Conservation (phyloP, 1,284 basidiomycete genomes). For the Cryptococcus neoformans region DNA sequence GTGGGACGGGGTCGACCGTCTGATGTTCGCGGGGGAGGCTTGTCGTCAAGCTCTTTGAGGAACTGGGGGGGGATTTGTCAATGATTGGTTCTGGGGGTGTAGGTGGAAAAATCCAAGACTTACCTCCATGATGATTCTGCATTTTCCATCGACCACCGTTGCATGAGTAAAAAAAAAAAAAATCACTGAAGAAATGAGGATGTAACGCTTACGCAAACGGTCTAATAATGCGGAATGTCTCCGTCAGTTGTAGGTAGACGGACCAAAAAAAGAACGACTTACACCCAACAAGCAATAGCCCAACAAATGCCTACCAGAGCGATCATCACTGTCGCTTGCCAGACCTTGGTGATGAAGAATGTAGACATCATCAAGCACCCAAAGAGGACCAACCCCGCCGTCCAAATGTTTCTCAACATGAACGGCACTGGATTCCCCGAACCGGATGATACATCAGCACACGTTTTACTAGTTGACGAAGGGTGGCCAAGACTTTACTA, state of each 20-base stretch:
- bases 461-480: background rate
- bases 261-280: constrained; percentile 13
- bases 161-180: too few species aligned
- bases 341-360: constrained; percentile 74
- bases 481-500: too few species aligned
- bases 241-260: background rate
- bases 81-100: too few species aligned
- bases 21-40: constrained; percentile 4
- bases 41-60: constrained; percentile 68
- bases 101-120: too few species aligned
- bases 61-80: constrained; percentile 51
- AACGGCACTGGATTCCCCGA: constrained; percentile 69
- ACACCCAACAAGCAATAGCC: constrained; percentile 91
- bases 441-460: background rate
- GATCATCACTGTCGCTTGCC: constrained; percentile 75
- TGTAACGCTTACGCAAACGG: constrained; percentile 36
- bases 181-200: constrained; percentile 42
- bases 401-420: constrained; percentile 89
- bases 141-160: background rate
- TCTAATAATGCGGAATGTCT: constrained; percentile 7
- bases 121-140: constrained; percentile 80
- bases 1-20: constrained; percentile 39
- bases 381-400: constrained; percentile 75
- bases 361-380: constrained; percentile 72
- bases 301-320: constrained; percentile 85